Conservation (phyloP, 192 early-diverging fungal genomes). For the Mortierella alpina region DNA sequence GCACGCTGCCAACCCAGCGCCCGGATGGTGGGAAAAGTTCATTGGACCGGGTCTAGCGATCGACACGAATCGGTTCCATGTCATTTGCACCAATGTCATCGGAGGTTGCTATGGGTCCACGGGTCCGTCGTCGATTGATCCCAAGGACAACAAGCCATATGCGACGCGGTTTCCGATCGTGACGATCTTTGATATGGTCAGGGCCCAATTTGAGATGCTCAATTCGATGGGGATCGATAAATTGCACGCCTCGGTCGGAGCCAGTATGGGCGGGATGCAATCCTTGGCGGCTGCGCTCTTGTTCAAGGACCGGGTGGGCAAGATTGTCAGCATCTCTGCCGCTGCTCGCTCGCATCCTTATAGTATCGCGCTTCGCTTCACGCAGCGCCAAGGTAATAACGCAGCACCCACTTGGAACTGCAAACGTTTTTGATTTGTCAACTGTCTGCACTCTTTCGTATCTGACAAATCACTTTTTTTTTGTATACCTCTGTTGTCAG, state of each 20-base stretch:
- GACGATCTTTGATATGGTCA: conserved; percentile 96
- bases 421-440: neutral
- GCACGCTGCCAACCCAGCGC: conserved; percentile 76
- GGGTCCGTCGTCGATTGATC: conserved; percentile 87
- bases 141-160: conserved; percentile 79
- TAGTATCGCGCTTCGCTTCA: conserved; percentile 92
- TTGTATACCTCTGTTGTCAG: conserved; percentile 56
- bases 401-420: neutral
- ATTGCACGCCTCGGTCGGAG: conserved; percentile 91
- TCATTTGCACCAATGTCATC: conserved; percentile 96
- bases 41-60: conserved; percentile 93
- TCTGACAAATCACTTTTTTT: neutral
- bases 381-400: conserved; percentile 85
- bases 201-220: conserved; percentile 90
- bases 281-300: conserved; percentile 86
- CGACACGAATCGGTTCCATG: conserved; percentile 94
- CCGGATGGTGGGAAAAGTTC: conserved; percentile 98
- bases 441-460: neutral
- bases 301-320: conserved; percentile 84
- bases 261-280: conserved; percentile 98
- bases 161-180: conserved; percentile 92
- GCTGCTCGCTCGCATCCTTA: conserved; percentile 96
- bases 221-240: conserved; percentile 81
- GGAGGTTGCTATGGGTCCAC: conserved; percentile 98
- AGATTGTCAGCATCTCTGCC: conserved; percentile 87